These are phyloP conservation scores for Filobasidium wieringae DNA, from an alignment of 768 basidiomycete genomes.

Conservation along the genomic window DNA sequence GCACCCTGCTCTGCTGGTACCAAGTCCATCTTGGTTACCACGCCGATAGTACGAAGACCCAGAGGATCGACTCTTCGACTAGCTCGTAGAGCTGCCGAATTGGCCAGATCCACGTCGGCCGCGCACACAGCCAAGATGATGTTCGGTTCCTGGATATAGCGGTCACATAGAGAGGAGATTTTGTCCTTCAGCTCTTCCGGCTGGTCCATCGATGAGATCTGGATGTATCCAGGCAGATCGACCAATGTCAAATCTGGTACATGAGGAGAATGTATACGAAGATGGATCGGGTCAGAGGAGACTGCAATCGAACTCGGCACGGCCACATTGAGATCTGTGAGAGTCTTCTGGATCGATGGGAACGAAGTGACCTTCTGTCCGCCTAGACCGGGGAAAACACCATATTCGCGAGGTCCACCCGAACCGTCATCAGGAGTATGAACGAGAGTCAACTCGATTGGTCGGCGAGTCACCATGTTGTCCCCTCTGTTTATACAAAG, in stretches of 20 bases:
- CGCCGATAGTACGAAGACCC: slow-evolving; percentile 89
- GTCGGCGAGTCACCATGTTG: slow-evolving; percentile 98
- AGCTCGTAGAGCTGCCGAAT: slow-evolving; percentile 87
- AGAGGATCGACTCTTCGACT: slow-evolving; percentile 89
- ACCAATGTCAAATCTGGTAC: slow-evolving; percentile 97
- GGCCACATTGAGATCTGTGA: slow-evolving; percentile 88
- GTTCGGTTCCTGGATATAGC: slow-evolving; percentile 98
- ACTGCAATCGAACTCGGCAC: slow-evolving; percentile 83
- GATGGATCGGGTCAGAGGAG: slow-evolving; percentile 88
- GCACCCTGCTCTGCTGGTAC: slow-evolving; percentile 76
- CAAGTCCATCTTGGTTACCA: slow-evolving; percentile 98
- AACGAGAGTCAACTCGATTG: slow-evolving; percentile 92
- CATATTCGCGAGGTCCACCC: slow-evolving; percentile 58
- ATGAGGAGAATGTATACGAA: slow-evolving; percentile 87
- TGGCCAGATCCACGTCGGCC: slow-evolving; percentile 95
- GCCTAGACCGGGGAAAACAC: slow-evolving; percentile 82
- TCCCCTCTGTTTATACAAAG: slow-evolving; percentile 56
- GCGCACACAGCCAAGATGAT: slow-evolving; percentile 98
- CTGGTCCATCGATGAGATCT: slow-evolving; percentile 88
- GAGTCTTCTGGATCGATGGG: slow-evolving; percentile 74
- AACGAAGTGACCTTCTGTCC: slow-evolving; percentile 68
- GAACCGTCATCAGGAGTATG: slow-evolving; percentile 60
- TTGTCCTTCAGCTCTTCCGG: slow-evolving; percentile 89
- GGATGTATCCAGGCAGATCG: slow-evolving; percentile 93
- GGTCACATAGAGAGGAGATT: slow-evolving; percentile 76